Evolutionary conservation across 768 basidiomycete species (phyloP).

Genomic region (Panus rudis): DNA sequence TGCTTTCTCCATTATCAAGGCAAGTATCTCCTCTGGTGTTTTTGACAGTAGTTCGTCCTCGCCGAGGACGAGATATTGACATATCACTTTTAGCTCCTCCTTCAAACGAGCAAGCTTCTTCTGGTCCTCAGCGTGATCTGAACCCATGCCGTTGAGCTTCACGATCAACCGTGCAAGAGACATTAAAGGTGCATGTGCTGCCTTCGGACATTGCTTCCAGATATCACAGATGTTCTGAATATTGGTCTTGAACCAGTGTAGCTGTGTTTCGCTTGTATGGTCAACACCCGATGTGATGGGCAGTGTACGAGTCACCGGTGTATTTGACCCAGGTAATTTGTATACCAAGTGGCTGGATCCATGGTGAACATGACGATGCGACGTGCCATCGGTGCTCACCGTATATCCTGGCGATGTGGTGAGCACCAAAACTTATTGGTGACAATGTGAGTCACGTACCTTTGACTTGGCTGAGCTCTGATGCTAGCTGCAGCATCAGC

Average conservation of each 20-base stretch:
- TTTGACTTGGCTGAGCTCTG: too few species aligned
- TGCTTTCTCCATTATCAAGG: background rate
- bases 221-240: conserved; percentile 7
- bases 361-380: background rate
- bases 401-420: too few species aligned
- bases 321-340: background rate
- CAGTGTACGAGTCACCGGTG: conserved; percentile 7
- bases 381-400: conserved; percentile 9
- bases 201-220: conserved; percentile 19
- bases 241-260: conserved; percentile 14
- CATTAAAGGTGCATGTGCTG: too few species aligned
- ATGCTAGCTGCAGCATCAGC: too few species aligned
- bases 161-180: too few species aligned
- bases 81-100: conserved; percentile 5
- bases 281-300: conserved; percentile 15
- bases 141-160: conserved; percentile 16
- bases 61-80: background rate
- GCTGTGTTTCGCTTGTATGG: conserved; percentile 23
- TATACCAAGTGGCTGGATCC: background rate
- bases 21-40: background rate
- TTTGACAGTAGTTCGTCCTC: background rate
- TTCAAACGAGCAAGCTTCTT: conserved; percentile 18
- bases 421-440: too few species aligned
- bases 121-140: conserved; percentile 26
- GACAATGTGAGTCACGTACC: too few species aligned